A percentile compares a stretch with the other conserved stretches of the same genome.
Conservation (phyloP, 495 filamentous ascomycete genomes). For the Podospora didyma region DNA sequence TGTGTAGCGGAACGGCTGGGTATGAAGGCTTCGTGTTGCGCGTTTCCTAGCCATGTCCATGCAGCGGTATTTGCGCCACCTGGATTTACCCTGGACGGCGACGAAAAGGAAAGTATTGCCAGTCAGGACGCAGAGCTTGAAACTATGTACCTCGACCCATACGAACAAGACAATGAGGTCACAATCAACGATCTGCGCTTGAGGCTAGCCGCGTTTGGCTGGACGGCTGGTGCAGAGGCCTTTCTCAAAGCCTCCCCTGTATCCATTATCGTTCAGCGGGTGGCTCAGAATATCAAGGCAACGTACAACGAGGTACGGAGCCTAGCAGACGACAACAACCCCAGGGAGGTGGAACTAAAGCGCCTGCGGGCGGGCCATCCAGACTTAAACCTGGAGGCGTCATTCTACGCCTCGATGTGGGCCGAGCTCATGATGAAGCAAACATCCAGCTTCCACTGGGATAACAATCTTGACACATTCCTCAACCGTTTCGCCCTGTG, state of each 20-base stretch:
- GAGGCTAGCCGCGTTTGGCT: conserved; percentile 61
- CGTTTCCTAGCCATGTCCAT: conserved; percentile 76
- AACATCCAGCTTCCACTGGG: conserved; percentile 33
- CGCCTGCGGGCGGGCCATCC: conserved; percentile 33
- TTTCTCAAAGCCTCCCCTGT: conserved; percentile 58
- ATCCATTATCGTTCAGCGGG: conserved; percentile 67
- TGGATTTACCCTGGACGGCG: conserved; percentile 61
- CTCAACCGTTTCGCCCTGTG: conserved; percentile 65
- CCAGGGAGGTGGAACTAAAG: conserved; percentile 23
- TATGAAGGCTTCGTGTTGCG: conserved; percentile 67
- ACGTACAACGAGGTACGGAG: conserved; percentile 34
- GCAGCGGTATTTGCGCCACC: conserved; percentile 60
- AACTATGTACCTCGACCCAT: conserved; percentile 82
- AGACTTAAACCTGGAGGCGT: conserved; percentile 56
- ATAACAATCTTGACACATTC: conserved; percentile 52
- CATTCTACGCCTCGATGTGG: conserved; percentile 77
- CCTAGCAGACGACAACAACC: conserved; percentile 9
- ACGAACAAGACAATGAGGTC: conserved; percentile 64
- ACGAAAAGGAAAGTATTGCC: too few relatives aligned
- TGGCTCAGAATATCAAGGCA: conserved; percentile 72
- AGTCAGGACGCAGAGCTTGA: conserved; percentile 30
- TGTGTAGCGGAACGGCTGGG: conserved; percentile 52
- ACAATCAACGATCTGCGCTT: conserved; percentile 51
- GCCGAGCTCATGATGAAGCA: conserved; percentile 60
- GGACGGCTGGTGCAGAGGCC: conserved; percentile 47